Evolutionary conservation across 257 asterid genomes (phyloP), one percentile per base, ranked within the genome.

Genomic region (Solanum microdontum): DNA sequence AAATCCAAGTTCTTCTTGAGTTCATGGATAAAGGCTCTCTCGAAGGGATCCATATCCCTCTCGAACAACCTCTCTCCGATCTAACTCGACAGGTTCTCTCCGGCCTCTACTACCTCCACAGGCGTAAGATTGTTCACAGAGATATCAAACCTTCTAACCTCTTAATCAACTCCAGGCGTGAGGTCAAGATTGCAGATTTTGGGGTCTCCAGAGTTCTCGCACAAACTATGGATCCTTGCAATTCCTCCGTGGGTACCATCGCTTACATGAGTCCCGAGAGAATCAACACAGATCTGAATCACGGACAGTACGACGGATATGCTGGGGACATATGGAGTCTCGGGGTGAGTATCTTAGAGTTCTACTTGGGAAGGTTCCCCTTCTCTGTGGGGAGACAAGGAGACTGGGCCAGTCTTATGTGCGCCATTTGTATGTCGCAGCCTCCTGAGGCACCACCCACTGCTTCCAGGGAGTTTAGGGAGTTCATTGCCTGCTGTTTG

Each of bases 261-360:
- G 99, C 98, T 24, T 95, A 95, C 89, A 96, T 96, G 99, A 94
- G 98, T 84, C 99, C 98, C 0, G 99, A 95, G 86, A 91, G 98
- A 83, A 96, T 96, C 70, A 95, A 95, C 87, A 96, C 99, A 26
- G 99, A 96, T 92, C 91, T 96, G 62, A 96, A 96, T 79, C 98
- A 95, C 4, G 99, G 98, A n/a, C 90, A 88, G 84, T 96, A 96
- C 79, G 95, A 96, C 51, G 98, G 98, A 1, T 94, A 94, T 37
- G 98, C 98, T 0, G 98, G 98, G 6, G 99, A 96, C 87, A 95
- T 96, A 51, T 96, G 99, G 99, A 95, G 99, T 48, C 87, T 96
- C 14, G 99, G 99, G 1, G 98, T 96, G 64, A 96, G 99, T 92
- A 93, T 95, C 60, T 91, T 96, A 30, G 99, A 96, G 88, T 95